Conservation (phyloP, 805 yeast genomes). For the Maudiozyma pseudohumilis region DNA sequence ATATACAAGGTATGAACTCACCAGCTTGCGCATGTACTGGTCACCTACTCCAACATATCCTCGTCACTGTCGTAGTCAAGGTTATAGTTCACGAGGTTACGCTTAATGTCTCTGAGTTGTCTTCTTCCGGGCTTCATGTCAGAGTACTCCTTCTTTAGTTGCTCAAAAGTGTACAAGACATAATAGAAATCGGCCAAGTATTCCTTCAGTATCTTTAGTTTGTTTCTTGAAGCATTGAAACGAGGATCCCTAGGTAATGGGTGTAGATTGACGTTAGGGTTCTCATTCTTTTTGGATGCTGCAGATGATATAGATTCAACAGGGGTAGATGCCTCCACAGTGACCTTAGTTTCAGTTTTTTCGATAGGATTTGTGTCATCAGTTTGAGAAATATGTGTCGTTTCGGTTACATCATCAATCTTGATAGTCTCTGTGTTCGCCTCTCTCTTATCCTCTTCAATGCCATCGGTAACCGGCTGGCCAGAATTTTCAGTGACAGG, state of each 20-base stretch:
- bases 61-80: slow-evolving; percentile 11
- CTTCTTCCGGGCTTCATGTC: slow-evolving; percentile 23
- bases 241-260: slow-evolving; percentile 18
- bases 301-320: too few species aligned
- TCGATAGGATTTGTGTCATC: too few species aligned
- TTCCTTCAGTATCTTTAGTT: slow-evolving; percentile 12
- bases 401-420: too few species aligned
- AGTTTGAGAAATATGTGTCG: too few species aligned
- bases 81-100: slow-evolving; percentile 15
- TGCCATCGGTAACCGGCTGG: background rate
- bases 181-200: slow-evolving; percentile 11
- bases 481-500: background rate
- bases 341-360: too few species aligned
- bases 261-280: slow-evolving; percentile 8
- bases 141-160: slow-evolving; percentile 50
- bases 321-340: too few species aligned
- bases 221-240: slow-evolving; percentile 13
- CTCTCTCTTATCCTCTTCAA: too few species aligned
- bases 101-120: slow-evolving; percentile 22
- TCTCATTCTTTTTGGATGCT: slow-evolving; percentile 1
- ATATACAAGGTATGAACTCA: background rate
- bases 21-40: background rate
- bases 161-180: slow-evolving; percentile 54
- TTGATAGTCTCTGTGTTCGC: too few species aligned
- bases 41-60: slow-evolving; percentile 10